Base-by-base conservation (phyloP, 1,284 basidiomycete genomes). In the Tilletia caries region DNA sequence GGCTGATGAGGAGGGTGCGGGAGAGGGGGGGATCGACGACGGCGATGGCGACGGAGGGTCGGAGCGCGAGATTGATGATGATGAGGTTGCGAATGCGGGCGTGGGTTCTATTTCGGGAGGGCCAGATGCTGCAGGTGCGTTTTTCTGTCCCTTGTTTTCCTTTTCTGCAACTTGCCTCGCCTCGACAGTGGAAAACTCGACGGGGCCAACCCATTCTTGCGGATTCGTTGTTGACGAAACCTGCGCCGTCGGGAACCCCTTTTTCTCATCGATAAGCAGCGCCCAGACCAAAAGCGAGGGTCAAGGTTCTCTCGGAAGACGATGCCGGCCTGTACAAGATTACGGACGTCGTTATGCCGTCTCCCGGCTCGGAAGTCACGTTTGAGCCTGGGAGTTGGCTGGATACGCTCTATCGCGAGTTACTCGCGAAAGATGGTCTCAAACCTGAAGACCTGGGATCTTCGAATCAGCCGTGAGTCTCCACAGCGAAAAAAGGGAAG, bases 261-360 rank as follows among this genome's bases (percentile, higher is more conserved):
- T 41, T 41, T 15, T n/a, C n/a, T n/a, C n/a, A n/a, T n/a, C n/a
- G n/a, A n/a, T n/a, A n/a, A 41, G 37, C 37, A 8, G 10, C 48
- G 5, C n/a, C 52, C 32, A 12, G 15, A 62, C 27, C 27, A 62
- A 62, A 76, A 68, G 82, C 88, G 50, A 88, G 87, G 32, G 89
- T 95, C 72, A 93, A 91, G 84, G 88, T 88, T 2, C 85, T 98
- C 65, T 89, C 89, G 0, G 88, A 88, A 72, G 89, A 88, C 18
- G 92, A 97, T 79, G 82, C 92, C 20, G 41, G 34, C 37, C 88
- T 90, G 66, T 91, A 93, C 83, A 88, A 89, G 3, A 92, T 98
- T 70, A 92, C 92, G 79, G 95, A 98, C 83, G 91, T 98, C 46
- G 89, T 98, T 72, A 92, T 98, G 89, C 95, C 96, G 4, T 85